Conservation (phyloP, 345 rosid species). For the Syzygium jambos region DNA sequence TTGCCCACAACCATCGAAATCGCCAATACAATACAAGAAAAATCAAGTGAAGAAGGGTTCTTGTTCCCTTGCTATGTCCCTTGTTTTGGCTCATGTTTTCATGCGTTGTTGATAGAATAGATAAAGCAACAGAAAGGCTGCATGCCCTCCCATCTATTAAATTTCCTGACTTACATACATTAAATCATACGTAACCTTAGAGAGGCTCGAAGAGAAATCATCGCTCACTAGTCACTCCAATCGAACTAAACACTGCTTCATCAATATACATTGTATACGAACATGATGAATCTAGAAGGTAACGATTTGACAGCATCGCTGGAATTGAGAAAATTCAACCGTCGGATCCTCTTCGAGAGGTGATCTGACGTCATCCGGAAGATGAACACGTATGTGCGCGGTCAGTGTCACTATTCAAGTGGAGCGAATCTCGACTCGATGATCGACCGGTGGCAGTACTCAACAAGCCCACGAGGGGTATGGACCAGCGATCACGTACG, state of each 20-base stretch:
- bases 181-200: background rate
- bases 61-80: background rate
- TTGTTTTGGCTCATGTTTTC: background rate
- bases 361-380: background rate
- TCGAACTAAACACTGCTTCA: background rate
- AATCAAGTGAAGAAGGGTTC: background rate
- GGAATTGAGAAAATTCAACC: background rate
- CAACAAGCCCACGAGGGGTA: background rate
- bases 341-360: background rate
- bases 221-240: background rate
- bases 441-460: background rate
- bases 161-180: background rate
- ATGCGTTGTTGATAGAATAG: background rate
- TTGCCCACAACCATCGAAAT: background rate
- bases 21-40: background rate
- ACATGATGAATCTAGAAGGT: background rate
- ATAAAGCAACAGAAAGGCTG: background rate
- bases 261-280: background rate
- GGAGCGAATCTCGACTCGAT: background rate
- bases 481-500: background rate
- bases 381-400: background rate
- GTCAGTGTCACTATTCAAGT: background rate
- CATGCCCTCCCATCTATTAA: background rate
- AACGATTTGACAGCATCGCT: background rate
- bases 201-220: background rate